A percentile compares a stretch with the other conserved stretches of the same genome.
phyloP scores from a whole-genome alignment of 1,284 basidiomycete genomes.

The Puccinia coronata region DNA sequence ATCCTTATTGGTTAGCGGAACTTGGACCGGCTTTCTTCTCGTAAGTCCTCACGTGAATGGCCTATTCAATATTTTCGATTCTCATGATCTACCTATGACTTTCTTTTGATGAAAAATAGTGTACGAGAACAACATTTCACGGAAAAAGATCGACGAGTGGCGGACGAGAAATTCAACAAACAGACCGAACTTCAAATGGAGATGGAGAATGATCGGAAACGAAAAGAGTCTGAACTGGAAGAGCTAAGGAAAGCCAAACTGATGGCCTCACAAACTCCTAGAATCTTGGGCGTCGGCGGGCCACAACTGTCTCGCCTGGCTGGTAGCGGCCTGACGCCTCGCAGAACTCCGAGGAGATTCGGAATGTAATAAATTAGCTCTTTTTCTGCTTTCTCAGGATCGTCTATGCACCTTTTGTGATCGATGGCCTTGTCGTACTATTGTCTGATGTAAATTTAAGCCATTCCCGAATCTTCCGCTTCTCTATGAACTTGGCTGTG shows the following conservation, averaged over 20 bases:
- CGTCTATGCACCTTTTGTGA: not conserved
- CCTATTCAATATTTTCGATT: slow-evolving; percentile 65
- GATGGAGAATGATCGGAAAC: slow-evolving; percentile 55
- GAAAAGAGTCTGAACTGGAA: slow-evolving; percentile 51
- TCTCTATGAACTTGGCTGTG: no score
- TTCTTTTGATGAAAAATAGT: slow-evolving; percentile 33
- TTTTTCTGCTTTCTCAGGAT: not conserved
- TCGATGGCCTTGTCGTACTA: no score
- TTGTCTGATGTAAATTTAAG: no score
- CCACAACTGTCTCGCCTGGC: slow-evolving; percentile 44
- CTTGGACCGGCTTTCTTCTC: slow-evolving; percentile 52
- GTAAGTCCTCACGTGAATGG: slow-evolving; percentile 67
- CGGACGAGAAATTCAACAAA: slow-evolving; percentile 84
- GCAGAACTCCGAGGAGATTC: slow-evolving; percentile 46
- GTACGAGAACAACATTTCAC: slow-evolving; percentile 73
- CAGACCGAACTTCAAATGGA: slow-evolving; percentile 75
- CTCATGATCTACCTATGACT: slow-evolving; percentile 30
- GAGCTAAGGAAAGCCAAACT: slow-evolving; percentile 45
- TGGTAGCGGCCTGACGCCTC: slow-evolving; percentile 43
- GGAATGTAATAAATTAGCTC: slow-evolving; percentile 23
- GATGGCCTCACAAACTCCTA: slow-evolving; percentile 46
- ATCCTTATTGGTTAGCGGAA: slow-evolving; percentile 82
- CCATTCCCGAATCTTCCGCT: no score
- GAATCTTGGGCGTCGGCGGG: slow-evolving; percentile 43
- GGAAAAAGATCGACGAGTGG: slow-evolving; percentile 68